Evolutionary conservation across 2,329 filamentous ascomycete genomes (phyloP), one percentile per base, ranked within the genome.

Genomic region (Pseudocercospora musae): DNA sequence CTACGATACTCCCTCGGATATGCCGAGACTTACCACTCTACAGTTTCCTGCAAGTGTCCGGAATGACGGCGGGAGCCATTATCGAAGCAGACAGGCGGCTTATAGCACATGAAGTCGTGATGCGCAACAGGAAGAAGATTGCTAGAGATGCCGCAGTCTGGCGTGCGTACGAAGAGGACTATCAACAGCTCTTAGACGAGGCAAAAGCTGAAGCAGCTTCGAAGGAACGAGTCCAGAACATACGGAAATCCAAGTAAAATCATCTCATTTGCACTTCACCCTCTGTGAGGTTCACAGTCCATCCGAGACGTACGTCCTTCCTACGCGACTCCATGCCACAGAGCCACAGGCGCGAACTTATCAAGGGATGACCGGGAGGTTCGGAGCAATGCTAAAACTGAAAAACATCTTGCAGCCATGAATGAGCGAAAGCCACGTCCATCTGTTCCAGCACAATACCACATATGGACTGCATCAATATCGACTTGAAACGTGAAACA

Each of bases 41-140:
- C 71, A 93, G 90, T 29, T 94, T 91, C 73, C 80, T 93, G 15
- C 89, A 92, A 75, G 91, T 92, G 88, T 90, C 88, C n/a, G 88
- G 87, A 63, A 93, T 93, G 90, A 87, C 90, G n/a, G 72, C 91
- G 33, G 90, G 90, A 48, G 83, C 86, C 71, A 90, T 90, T 83
- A 82, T 93, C 58, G 89, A 92, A 78, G 90, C 89, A 2, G 90
- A 94, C 72, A 77, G 80, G 60, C 82, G 87, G 55, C 80, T 93
- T 69, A 82, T 88, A 57, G 78, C 83, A 62, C 91, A 90, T 70
- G 89, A 92, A 74, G 80, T 86, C 11, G 79, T 80, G 49, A 78
- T 92, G 66, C 81, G 89, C 63, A 82, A 86, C 72, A 84, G 89
- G 70, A 85, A 87, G 71, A 84, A 88, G 62, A 73, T 88, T 62